Base-by-base conservation (phyloP, 2,329 filamentous ascomycete genomes). In the Phialocephala subalpina region DNA sequence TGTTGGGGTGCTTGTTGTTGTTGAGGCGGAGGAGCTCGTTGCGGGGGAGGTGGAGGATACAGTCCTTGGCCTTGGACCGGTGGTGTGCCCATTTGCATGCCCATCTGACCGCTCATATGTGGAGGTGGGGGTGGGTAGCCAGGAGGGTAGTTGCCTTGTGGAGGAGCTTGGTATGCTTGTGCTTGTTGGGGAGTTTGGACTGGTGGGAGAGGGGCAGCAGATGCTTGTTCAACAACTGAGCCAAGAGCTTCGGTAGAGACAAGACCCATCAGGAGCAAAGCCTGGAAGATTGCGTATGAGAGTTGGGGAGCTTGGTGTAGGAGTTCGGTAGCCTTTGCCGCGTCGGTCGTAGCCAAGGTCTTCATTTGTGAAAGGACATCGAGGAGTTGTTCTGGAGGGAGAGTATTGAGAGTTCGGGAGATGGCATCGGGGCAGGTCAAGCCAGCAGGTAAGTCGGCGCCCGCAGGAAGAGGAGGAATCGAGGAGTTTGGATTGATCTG, bases 291-390 rank as follows among this genome's bases (percentile, higher is more conserved):
- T 65, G 96, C 96, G 75, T 97, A 98, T 4, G 93, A 89, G 53
- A 99, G 88, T 80, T 99, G 96, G 0, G 96, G 96, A 1, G 94
- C 94, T 81, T 95, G 91, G 68, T 91, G 86, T 49, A 99, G 87
- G 47, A 98, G 88, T 75, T 97, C 93, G 0, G 91, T 94, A 3
- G 94, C 94, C 76, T 93, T 92, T 22, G 86, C 85, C 1, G 95
- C 94, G 73, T 98, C 94, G 27, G 86, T 87, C 59, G 89, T 87
- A n/a, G 93, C 93, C 14, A 98, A 84, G 2, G 90, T 87, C 80
- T 98, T 98, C 92, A 98, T 97, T 78, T 98, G 94, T 9, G 90
- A 89, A 67, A 99, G 87, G 64, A 97, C 94, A 72, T 97, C 95
- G 72, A 98, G 91, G 2, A 99, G 88, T 78, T 98, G 94, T 7